These are phyloP conservation scores for Paramecium tetraurelia DNA, from an alignment of 73 alveolate species.

Conservation along the genomic window DNA sequence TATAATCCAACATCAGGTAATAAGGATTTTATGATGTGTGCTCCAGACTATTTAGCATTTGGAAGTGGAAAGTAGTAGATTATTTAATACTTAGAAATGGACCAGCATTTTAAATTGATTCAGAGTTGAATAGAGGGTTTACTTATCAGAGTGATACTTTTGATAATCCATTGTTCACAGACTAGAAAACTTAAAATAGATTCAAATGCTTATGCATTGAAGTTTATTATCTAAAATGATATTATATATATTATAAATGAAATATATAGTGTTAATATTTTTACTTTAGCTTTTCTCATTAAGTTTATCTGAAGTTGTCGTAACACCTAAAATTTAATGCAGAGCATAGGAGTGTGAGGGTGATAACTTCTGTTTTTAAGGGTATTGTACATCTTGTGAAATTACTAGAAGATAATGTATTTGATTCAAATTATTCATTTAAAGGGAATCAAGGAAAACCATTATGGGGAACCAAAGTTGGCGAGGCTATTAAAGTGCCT, in stretches of 20 bases:
- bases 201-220: neutral
- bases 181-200: neutral
- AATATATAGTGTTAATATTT: neutral
- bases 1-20: neutral
- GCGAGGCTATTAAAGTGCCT: neutral
- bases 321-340: neutral
- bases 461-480: neutral
- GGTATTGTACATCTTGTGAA: neutral
- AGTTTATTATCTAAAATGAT: conserved; percentile 1
- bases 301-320: neutral
- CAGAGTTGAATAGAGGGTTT: conserved; percentile 40
- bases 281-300: neutral
- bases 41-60: conserved; percentile 30
- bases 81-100: neutral
- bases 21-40: conserved; percentile 4
- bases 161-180: conserved; percentile 7
- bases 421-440: neutral
- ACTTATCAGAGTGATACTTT: conserved; percentile 29
- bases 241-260: neutral
- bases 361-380: neutral
- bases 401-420: neutral
- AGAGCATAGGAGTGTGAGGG: neutral
- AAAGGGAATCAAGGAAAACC: neutral
- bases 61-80: conserved; percentile 51
- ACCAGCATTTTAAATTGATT: conserved; percentile 54